These are phyloP conservation scores for Spinacia oleracea DNA, from an alignment of 179 eudicot genomes.

Conservation along the genomic window DNA sequence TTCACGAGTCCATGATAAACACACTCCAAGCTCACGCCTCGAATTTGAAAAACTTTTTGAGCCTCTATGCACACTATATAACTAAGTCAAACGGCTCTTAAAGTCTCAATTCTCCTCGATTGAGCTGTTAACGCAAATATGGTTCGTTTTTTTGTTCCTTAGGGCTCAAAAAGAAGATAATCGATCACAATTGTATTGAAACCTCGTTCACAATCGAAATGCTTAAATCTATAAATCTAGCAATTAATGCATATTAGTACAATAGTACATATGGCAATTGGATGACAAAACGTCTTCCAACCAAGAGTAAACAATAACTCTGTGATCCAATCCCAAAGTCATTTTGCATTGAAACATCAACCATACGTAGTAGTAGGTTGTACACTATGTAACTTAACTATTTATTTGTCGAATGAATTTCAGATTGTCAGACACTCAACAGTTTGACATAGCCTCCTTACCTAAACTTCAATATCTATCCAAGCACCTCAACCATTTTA, in stretches of 20 bases:
- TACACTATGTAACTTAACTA: not conserved
- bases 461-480: not conserved
- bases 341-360: not conserved
- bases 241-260: too few relatives aligned
- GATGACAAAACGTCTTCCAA: too few relatives aligned
- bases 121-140: not conserved
- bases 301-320: not conserved
- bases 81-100: conserved; percentile 1
- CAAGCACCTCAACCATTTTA: not conserved
- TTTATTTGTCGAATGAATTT: not conserved
- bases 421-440: not conserved
- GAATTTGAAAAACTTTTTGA: not conserved
- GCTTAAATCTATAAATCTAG: too few relatives aligned
- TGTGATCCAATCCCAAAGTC: not conserved
- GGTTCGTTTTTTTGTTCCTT: not conserved
- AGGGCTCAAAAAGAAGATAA: not conserved
- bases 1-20: not conserved
- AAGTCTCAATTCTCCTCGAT: not conserved
- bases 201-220: too few relatives aligned
- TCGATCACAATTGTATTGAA: too few relatives aligned
- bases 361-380: not conserved
- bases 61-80: not conserved
- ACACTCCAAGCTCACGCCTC: not conserved
- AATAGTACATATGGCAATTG: too few relatives aligned
- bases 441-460: not conserved